phyloP scores from a whole-genome alignment of 2,329 filamentous ascomycete species.

The Albophoma yamanashiensis region DNA sequence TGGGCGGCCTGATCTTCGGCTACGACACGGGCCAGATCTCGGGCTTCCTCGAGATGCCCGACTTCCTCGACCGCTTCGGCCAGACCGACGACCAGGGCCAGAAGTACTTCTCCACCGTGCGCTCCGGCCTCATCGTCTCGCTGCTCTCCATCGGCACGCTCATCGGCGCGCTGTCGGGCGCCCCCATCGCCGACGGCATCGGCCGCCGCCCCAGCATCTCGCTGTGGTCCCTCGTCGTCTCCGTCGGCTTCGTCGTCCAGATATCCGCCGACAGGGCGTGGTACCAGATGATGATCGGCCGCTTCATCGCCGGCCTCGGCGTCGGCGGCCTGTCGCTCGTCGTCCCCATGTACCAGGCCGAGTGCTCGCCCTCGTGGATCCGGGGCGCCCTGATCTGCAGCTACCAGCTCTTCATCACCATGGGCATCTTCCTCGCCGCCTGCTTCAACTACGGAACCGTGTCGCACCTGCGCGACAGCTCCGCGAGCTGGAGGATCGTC shows the following conservation, averaged over 20 bases:
- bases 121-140: conserved; percentile 48
- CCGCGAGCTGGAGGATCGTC: conserved; percentile 51
- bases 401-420: conserved; percentile 64
- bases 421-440: conserved; percentile 53
- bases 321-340: conserved; percentile 55
- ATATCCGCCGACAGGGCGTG: conserved; percentile 44
- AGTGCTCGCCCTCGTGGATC: conserved; percentile 56
- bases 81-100: conserved; percentile 25
- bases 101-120: conserved; percentile 36
- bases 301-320: conserved; percentile 55
- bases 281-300: conserved; percentile 56
- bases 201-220: conserved; percentile 54
- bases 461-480: conserved; percentile 28
- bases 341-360: conserved; percentile 66
- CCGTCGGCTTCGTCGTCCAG: conserved; percentile 57
- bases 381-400: conserved; percentile 53
- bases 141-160: conserved; percentile 50
- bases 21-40: conserved; percentile 44
- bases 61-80: conserved; percentile 43
- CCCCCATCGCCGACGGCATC: conserved; percentile 52
- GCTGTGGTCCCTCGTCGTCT: conserved; percentile 48
- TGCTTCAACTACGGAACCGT: conserved; percentile 53
- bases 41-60: conserved; percentile 47
- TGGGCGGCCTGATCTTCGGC: conserved; percentile 33
- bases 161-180: conserved; percentile 47